Evolutionary conservation across 2,329 filamentous ascomycete species (phyloP), one percentile per base, ranked within the genome.

Genomic region (Cordyceps cateniannulata): DNA sequence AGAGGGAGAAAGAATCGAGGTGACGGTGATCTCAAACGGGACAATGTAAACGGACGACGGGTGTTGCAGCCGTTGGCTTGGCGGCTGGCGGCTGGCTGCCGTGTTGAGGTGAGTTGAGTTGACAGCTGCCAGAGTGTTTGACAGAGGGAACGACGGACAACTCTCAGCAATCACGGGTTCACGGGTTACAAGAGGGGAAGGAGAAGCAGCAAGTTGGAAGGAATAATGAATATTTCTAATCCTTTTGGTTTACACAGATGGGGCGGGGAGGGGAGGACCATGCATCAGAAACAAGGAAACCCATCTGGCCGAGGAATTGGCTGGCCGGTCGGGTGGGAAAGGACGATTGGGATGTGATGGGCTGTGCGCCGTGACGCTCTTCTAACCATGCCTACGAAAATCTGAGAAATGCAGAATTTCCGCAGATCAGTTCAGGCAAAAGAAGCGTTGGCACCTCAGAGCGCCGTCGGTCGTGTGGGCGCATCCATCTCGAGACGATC

Each of bases 1-100:
- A 63, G 62, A 58, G 57, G 44, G 58, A 63, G 45, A 47, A 48
- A 57, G 52, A 47, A 58, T 49, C n/a, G 22, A 32, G 27, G 25
- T 45, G 29, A 57, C 42, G 7, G 42, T 10, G 38, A 35, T 55
- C 25, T 55, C n/a, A 55, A 55, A 55, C 52, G 38, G 62, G 24
- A 47, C 44, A 8, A 14, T 55, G 53, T 55, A 55, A 55, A 55
- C 53, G 40, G 62, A 54, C 59, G 62, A 54, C 57, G 59, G 22
- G 38, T 52, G n/a, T 45, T 32, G 35, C 27, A 20, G 27, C n/a
- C 8, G 25, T 24, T 29, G 27, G 29, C 29, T 47, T 59, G 57
- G 40, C 57, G 32, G 57, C 57, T 35, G 57, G 48, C 48, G 18
- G 38, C 14, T 18, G 38, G n/a, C n/a, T 12, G 12, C 35, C 22